These are phyloP conservation scores for Fusarium sp. DNA, from an alignment of 2,329 filamentous ascomycete genomes.

Conservation along the genomic window DNA sequence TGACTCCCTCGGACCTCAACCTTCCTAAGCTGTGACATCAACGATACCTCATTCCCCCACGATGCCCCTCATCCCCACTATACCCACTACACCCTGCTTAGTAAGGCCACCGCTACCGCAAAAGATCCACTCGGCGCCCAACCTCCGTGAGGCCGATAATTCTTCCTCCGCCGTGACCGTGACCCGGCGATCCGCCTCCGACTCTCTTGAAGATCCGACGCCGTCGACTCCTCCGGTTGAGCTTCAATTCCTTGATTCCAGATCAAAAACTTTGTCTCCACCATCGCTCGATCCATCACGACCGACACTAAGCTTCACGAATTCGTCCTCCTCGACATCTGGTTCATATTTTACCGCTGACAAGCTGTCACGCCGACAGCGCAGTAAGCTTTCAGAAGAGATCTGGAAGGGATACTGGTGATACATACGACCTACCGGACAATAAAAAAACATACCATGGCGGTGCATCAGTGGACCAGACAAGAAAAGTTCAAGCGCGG, in stretches of 20 bases:
- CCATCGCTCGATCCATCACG: neutral
- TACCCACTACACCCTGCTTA: conserved; percentile 21
- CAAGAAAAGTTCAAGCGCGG: conserved; percentile 47
- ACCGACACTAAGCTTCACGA: neutral
- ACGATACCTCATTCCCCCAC: neutral
- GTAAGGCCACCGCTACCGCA: conserved; percentile 21
- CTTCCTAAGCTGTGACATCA: conserved; percentile 15
- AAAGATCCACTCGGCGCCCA: conserved; percentile 17
- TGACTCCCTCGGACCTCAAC: neutral
- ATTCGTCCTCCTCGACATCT: conserved; percentile 1
- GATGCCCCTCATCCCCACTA: conserved; percentile 29
- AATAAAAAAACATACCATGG: conserved; percentile 12
- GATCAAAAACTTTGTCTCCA: neutral
- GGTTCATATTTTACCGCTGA: neutral
- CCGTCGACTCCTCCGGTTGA: conserved; percentile 14
- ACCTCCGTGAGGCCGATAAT: conserved; percentile 15
- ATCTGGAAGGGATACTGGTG: conserved; percentile 43
- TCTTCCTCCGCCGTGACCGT: conserved; percentile 6
- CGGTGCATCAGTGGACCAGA: conserved; percentile 39
- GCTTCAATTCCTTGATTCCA: conserved; percentile 1
- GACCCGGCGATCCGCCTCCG: conserved; percentile 24
- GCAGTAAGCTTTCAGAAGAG: conserved; percentile 33
- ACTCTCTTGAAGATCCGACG: conserved; percentile 2
- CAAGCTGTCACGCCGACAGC: conserved; percentile 30
- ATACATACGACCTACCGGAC: neutral